phyloP scores from a whole-genome alignment of 2,329 filamentous ascomycete species.

The Periconia sp. region DNA sequence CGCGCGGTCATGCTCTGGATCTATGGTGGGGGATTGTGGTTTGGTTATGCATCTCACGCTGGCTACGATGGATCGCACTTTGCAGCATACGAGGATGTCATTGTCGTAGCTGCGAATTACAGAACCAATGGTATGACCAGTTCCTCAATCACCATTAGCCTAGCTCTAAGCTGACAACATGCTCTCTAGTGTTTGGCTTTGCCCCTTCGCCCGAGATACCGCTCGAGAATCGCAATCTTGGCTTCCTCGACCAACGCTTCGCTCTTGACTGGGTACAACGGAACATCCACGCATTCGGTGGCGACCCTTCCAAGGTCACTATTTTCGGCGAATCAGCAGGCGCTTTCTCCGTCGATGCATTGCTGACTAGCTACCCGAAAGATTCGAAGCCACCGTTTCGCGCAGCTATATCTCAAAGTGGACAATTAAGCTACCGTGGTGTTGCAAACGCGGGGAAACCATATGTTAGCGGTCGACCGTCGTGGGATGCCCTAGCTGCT shows the following conservation, averaged over 20 bases:
- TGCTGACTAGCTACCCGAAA: constrained; percentile 33
- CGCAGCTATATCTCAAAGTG: constrained; percentile 37
- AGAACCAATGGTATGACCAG: constrained; percentile 33
- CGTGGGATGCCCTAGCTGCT: constrained; percentile 30
- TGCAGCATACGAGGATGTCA: constrained; percentile 36
- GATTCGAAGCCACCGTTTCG: constrained; percentile 30
- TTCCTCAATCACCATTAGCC: too few relatives aligned
- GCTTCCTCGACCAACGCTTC: constrained; percentile 62
- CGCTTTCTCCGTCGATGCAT: constrained; percentile 28
- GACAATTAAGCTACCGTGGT: constrained; percentile 28
- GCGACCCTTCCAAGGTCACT: constrained; percentile 57
- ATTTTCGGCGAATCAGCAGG: constrained; percentile 46
- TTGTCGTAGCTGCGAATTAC: constrained; percentile 36
- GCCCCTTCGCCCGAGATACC: constrained; percentile 28
- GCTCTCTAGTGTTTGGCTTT: constrained; percentile 34
- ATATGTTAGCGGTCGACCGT: constrained; percentile 5
- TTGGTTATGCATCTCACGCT: constrained; percentile 23
- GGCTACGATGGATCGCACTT: constrained; percentile 35
- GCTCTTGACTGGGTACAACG: constrained; percentile 62
- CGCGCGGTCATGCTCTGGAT: constrained; percentile 40
- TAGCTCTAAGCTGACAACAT: too few relatives aligned
- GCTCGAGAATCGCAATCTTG: constrained; percentile 49
- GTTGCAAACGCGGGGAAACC: constrained; percentile 3
- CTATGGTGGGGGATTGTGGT: constrained; percentile 34
- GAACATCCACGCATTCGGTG: constrained; percentile 57